Conservation (phyloP, 2,329 filamentous ascomycete genomes). For the Fusarium camptoceras region DNA sequence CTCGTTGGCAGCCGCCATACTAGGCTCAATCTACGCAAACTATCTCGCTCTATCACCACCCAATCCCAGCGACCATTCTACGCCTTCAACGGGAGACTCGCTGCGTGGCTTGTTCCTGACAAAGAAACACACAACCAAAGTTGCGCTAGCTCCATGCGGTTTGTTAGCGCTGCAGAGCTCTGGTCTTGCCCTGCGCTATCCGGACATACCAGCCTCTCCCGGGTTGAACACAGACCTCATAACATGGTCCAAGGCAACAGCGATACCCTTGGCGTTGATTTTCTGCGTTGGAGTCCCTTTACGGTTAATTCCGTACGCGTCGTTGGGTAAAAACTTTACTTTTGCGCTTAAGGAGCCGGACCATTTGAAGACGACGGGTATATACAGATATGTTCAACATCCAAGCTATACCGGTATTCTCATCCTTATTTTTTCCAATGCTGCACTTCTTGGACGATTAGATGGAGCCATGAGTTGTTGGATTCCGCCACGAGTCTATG, state of each 20-base stretch:
- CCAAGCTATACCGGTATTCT: conserved; percentile 62
- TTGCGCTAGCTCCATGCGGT: conserved; percentile 41
- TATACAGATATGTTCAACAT: conserved; percentile 64
- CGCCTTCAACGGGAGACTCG: conserved; percentile 35
- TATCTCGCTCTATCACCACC: conserved; percentile 50
- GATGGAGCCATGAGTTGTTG: conserved; percentile 57
- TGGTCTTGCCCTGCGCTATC: conserved; percentile 35
- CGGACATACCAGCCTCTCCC: conserved; percentile 39
- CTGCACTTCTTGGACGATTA: conserved; percentile 50
- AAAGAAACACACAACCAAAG: conserved; percentile 39
- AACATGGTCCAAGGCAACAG: conserved; percentile 53
- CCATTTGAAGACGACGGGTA: conserved; percentile 57
- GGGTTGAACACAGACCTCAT: conserved; percentile 48
- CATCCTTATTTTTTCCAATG: conserved; percentile 50
- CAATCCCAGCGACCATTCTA: conserved; percentile 40
- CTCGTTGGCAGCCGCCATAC: conserved; percentile 40
- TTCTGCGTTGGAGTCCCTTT: conserved; percentile 49
- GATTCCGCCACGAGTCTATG: conserved; percentile 46
- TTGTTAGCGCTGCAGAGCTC: conserved; percentile 39
- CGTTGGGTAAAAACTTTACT: conserved; percentile 64
- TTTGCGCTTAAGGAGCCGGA: conserved; percentile 62
- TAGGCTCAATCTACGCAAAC: conserved; percentile 47
- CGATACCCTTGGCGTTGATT: conserved; percentile 51
- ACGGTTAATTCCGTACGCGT: conserved; percentile 54
- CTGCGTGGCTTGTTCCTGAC: conserved; percentile 46